These are phyloP conservation scores for Fusarium ambrosium DNA, from an alignment of 2,329 filamentous ascomycete species.

Conservation along the genomic window DNA sequence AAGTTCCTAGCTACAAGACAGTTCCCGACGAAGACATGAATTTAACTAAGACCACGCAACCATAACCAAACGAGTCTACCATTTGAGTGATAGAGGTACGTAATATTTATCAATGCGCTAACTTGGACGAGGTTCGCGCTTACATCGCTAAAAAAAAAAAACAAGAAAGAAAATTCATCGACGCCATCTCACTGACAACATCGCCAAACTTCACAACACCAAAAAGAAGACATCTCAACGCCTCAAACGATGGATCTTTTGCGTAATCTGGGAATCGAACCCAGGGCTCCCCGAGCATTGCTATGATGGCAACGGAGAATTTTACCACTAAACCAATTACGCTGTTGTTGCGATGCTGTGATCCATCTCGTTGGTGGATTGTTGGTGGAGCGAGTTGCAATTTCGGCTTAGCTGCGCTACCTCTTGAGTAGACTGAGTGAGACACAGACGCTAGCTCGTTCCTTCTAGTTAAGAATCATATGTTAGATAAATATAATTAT, in stretches of 20 bases:
- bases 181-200: not conserved
- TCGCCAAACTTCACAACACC: not conserved
- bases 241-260: not conserved
- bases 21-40: not conserved
- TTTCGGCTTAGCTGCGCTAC: not conserved
- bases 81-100: too few species aligned
- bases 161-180: too few species aligned
- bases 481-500: not conserved
- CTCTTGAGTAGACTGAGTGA: not conserved
- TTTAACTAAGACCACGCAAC: not conserved
- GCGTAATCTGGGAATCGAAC: constrained; percentile 1
- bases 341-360: not conserved
- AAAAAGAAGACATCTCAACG: not conserved
- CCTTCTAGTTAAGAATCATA: not conserved
- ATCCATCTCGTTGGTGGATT: not conserved
- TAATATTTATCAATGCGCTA: too few species aligned
- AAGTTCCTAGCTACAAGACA: not conserved
- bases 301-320: not conserved
- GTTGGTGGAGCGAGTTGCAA: not conserved
- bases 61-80: too few species aligned
- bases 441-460: not conserved
- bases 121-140: not conserved
- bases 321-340: constrained; percentile 4
- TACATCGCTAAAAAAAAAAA: not conserved
- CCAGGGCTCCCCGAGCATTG: not conserved